phyloP scores from a whole-genome alignment of 129 eudicot genomes.

The Escallonia herrerae region DNA sequence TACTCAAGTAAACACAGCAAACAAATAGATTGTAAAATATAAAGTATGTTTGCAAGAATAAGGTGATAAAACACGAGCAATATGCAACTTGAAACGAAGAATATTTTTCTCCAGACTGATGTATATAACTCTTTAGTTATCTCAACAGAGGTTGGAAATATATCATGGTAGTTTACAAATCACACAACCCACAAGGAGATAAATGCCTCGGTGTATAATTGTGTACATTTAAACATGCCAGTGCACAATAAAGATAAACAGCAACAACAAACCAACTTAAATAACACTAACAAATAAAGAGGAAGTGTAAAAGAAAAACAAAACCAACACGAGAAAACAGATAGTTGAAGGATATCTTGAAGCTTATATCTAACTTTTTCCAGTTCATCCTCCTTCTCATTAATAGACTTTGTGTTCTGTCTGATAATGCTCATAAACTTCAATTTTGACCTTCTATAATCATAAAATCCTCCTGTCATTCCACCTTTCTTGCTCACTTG shows the following conservation, averaged over 20 bases:
- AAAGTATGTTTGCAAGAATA: too few relatives aligned
- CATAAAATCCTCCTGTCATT: constrained; percentile 99
- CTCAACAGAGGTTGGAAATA: not conserved
- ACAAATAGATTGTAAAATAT: too few relatives aligned
- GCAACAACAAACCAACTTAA: too few relatives aligned
- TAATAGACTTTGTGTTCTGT: constrained; percentile 50
- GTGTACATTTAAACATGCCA: not conserved
- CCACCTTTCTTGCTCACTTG: constrained; percentile 99
- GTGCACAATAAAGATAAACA: too few relatives aligned
- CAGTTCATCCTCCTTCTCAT: constrained; percentile 52
- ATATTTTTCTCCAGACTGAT: not conserved
- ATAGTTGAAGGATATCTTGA: constrained; percentile 66
- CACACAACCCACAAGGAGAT: not conserved
- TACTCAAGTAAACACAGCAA: too few relatives aligned
- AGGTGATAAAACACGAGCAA: not conserved
- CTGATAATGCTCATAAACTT: constrained; percentile 74
- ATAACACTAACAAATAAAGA: too few relatives aligned
- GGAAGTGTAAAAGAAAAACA: too few relatives aligned
- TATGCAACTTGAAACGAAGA: not conserved
- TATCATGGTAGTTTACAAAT: not conserved
- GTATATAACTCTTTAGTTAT: not conserved
- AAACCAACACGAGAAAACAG: not conserved
- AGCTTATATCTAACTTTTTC: constrained; percentile 54
- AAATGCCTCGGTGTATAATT: not conserved
- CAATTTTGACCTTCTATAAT: constrained; percentile 78